phyloP scores from a whole-genome alignment of 2,329 filamentous ascomycete species.

The Orbilia oligospora region DNA sequence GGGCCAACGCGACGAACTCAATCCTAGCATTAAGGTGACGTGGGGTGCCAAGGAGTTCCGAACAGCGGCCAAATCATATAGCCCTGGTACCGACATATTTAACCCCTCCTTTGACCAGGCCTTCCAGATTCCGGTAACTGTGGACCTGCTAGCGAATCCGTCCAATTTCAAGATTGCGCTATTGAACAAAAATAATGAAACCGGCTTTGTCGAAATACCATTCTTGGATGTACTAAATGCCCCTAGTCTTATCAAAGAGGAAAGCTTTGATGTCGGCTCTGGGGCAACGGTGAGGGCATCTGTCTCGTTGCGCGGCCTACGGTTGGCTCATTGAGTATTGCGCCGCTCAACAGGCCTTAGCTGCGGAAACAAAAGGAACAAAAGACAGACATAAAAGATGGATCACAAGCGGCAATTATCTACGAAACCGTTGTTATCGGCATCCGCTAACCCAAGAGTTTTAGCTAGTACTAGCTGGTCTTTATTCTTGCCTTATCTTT shows the following conservation, averaged over 20 bases:
- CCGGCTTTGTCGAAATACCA: slow-evolving; percentile 66
- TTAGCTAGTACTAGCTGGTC: too few species aligned
- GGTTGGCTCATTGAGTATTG: slow-evolving; percentile 42
- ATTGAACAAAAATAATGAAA: slow-evolving; percentile 66
- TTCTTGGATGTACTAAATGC: slow-evolving; percentile 66
- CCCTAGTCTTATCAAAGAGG: slow-evolving; percentile 65
- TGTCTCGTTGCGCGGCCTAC: slow-evolving; percentile 66
- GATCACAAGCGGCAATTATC: too few species aligned
- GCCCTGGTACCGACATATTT: slow-evolving; percentile 69
- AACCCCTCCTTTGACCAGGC: slow-evolving; percentile 70
- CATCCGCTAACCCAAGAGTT: too few species aligned
- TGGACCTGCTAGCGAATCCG: slow-evolving; percentile 64
- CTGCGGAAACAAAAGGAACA: too few species aligned
- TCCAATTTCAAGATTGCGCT: slow-evolving; percentile 66
- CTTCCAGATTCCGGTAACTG: slow-evolving; percentile 68
- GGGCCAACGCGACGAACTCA: slow-evolving; percentile 68
- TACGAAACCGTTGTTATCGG: too few species aligned
- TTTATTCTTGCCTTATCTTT: too few species aligned
- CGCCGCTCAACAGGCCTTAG: too few species aligned
- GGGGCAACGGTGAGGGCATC: slow-evolving; percentile 66
- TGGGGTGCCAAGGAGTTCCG: slow-evolving; percentile 68
- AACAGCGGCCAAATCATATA: slow-evolving; percentile 68
- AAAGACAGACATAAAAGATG: too few species aligned
- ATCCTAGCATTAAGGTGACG: slow-evolving; percentile 69
- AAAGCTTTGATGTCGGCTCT: slow-evolving; percentile 66